Evolutionary conservation across 2,329 filamentous ascomycete genomes (phyloP).

Genomic region (Acrodontium crateriforme): DNA sequence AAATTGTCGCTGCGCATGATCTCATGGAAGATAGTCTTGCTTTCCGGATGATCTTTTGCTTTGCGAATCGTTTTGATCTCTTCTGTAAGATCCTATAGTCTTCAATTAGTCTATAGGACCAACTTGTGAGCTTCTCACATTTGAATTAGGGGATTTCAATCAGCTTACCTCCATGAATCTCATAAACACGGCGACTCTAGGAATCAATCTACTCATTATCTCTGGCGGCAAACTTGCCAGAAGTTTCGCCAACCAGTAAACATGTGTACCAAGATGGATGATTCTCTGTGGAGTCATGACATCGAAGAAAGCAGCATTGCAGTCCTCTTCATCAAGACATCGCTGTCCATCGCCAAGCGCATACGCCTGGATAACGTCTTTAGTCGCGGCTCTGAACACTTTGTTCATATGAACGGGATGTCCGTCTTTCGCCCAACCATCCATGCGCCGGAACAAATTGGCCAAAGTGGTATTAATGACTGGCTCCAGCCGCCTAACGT

Average conservation of each 20-base stretch:
- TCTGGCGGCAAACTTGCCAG: slow-evolving; percentile 1
- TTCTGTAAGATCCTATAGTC: slow-evolving; percentile 1
- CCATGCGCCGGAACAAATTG: slow-evolving; percentile 1
- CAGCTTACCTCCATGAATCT: slow-evolving; percentile 1
- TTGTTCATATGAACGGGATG: neutral
- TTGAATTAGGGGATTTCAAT: too few relatives aligned
- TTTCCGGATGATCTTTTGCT: slow-evolving; percentile 1
- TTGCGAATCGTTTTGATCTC: slow-evolving; percentile 1
- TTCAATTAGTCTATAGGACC: too few relatives aligned
- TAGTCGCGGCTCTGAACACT: slow-evolving; percentile 2
- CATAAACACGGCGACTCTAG: slow-evolving; percentile 1
- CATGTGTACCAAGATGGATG: slow-evolving; percentile 1
- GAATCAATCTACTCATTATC: slow-evolving; percentile 1
- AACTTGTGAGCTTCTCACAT: too few relatives aligned
- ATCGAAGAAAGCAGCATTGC: slow-evolving; percentile 2
- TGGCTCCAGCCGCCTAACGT: slow-evolving; percentile 2
- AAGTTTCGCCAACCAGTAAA: slow-evolving; percentile 1
- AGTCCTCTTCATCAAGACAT: slow-evolving; percentile 3
- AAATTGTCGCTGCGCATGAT: slow-evolving; percentile 4
- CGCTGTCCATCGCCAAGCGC: slow-evolving; percentile 3
- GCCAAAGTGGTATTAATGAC: slow-evolving; percentile 1
- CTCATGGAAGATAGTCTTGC: slow-evolving; percentile 6
- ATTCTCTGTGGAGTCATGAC: slow-evolving; percentile 1
- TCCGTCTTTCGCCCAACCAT: slow-evolving; percentile 2
- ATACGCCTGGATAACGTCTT: slow-evolving; percentile 4